A percentile compares a stretch with the other conserved stretches of the same genome.
Evolutionary conservation across 2,329 filamentous ascomycete species (phyloP).

Genomic region (Fusarium virguliforme): DNA sequence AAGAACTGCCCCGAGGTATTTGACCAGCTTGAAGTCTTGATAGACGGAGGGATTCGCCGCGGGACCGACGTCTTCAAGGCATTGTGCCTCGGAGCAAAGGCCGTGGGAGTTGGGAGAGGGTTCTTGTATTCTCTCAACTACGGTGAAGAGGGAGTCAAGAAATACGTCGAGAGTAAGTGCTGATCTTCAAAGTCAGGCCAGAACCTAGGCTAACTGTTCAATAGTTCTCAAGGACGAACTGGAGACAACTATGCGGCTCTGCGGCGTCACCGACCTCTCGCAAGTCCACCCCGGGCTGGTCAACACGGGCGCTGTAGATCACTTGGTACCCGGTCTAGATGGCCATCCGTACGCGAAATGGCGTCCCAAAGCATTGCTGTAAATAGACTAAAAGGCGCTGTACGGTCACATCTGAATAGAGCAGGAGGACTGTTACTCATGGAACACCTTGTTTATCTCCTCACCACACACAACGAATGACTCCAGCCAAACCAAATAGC

Average conservation of each 20-base stretch:
- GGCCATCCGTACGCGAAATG: conserved; percentile 17
- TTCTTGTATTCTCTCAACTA: conserved; percentile 75
- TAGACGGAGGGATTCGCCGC: conserved; percentile 77
- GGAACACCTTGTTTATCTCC: too few species aligned
- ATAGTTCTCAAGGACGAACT: conserved; percentile 70
- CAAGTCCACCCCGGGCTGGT: conserved; percentile 19
- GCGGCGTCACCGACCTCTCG: conserved; percentile 25
- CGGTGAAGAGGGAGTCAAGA: conserved; percentile 71
- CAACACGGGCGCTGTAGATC: conserved; percentile 16
- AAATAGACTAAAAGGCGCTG: neutral
- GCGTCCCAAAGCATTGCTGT: conserved; percentile 7
- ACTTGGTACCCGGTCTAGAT: conserved; percentile 9
- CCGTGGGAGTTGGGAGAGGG: conserved; percentile 74
- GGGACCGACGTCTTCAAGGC: conserved; percentile 80
- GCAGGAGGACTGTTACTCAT: too few species aligned
- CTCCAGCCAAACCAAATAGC: too few species aligned
- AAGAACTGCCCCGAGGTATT: conserved; percentile 74
- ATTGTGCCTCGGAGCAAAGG: conserved; percentile 75
- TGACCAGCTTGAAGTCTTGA: conserved; percentile 71
- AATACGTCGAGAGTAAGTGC: conserved; percentile 67
- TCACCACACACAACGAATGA: too few species aligned
- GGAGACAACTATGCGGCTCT: conserved; percentile 75
- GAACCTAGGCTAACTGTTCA: neutral
- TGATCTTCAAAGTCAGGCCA: neutral
- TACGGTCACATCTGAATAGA: too few species aligned